phyloP scores from a whole-genome alignment of 2,329 filamentous ascomycete genomes.

The Diplocarpon rosae region DNA sequence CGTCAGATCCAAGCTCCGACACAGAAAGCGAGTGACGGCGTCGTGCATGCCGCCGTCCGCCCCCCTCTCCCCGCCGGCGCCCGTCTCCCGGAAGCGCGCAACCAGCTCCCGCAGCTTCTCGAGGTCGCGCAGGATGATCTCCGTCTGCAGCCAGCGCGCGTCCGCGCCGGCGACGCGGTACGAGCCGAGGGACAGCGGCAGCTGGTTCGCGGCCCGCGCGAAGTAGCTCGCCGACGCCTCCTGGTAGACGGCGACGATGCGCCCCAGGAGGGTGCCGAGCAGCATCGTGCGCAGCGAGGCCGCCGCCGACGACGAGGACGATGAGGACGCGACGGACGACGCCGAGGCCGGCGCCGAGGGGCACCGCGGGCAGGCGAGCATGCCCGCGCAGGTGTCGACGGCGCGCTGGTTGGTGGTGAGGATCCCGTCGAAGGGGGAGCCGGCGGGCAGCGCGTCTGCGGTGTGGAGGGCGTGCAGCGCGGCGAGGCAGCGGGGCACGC shows the following conservation, averaged over 20 bases:
- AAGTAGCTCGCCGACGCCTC: slow-evolving; percentile 32
- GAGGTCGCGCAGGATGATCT: slow-evolving; percentile 38
- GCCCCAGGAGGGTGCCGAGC: slow-evolving; percentile 38
- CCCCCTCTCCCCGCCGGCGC: slow-evolving; percentile 13
- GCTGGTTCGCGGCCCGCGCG: slow-evolving; percentile 20
- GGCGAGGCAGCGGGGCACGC: slow-evolving; percentile 37
- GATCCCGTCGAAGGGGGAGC: slow-evolving; percentile 35
- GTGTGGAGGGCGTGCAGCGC: slow-evolving; percentile 38
- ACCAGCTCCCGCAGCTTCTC: slow-evolving; percentile 38
- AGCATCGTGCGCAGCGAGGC: slow-evolving; percentile 39
- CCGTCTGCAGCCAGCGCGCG: slow-evolving; percentile 36
- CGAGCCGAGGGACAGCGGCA: slow-evolving; percentile 34
- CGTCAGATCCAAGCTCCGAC: slow-evolving; percentile 33
- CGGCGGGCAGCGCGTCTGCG: slow-evolving; percentile 29
- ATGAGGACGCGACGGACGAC: no score
- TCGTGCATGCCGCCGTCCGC: slow-evolving; percentile 31
- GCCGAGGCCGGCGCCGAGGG: slow-evolving; percentile 34
- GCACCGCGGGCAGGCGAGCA: slow-evolving; percentile 36
- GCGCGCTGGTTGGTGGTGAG: slow-evolving; percentile 37
- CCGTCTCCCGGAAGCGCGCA: slow-evolving; percentile 33
- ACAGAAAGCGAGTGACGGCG: slow-evolving; percentile 36
- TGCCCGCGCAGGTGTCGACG: slow-evolving; percentile 36
- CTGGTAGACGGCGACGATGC: slow-evolving; percentile 37
- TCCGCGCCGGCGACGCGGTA: slow-evolving; percentile 38
- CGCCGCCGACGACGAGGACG: no score